phyloP scores from a whole-genome alignment of 495 filamentous ascomycete genomes.

The Aspergillus bertholletiae region DNA sequence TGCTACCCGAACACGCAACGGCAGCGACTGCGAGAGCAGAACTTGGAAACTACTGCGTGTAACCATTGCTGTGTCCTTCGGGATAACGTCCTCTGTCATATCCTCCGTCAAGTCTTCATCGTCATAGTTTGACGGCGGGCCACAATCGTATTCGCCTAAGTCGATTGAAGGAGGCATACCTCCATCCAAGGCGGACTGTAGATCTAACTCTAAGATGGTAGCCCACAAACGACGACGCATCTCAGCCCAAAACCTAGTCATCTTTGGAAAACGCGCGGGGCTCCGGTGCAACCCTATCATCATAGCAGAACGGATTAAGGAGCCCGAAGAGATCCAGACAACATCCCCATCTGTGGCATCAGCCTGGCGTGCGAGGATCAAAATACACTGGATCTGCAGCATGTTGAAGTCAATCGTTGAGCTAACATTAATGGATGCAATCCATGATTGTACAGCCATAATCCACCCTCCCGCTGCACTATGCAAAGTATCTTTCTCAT shows the following conservation, averaged over 20 bases:
- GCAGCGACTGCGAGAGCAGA: constrained; percentile 43
- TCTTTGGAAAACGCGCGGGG: constrained; percentile 47
- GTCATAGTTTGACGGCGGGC: constrained; percentile 52
- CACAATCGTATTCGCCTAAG: constrained; percentile 45
- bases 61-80: constrained; percentile 28
- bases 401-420: constrained; percentile 46
- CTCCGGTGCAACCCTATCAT: constrained; percentile 58
- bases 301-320: constrained; percentile 53
- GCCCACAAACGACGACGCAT: constrained; percentile 59
- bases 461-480: constrained; percentile 46
- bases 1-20: constrained; percentile 45
- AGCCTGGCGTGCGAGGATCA: constrained; percentile 50
- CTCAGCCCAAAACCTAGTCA: constrained; percentile 48
- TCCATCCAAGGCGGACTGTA: constrained; percentile 55
- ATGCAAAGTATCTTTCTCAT: constrained; percentile 23
- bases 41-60: constrained; percentile 54
- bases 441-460: constrained; percentile 54
- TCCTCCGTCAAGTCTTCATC: constrained; percentile 52
- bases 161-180: constrained; percentile 50
- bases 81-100: constrained; percentile 28
- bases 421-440: constrained; percentile 50
- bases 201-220: constrained; percentile 56
- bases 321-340: constrained; percentile 53
- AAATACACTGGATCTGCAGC: constrained; percentile 53
- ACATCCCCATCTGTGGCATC: constrained; percentile 50